Base-by-base conservation (phyloP, 1,284 basidiomycete genomes). In the Fistulinella cinereoalba region DNA sequence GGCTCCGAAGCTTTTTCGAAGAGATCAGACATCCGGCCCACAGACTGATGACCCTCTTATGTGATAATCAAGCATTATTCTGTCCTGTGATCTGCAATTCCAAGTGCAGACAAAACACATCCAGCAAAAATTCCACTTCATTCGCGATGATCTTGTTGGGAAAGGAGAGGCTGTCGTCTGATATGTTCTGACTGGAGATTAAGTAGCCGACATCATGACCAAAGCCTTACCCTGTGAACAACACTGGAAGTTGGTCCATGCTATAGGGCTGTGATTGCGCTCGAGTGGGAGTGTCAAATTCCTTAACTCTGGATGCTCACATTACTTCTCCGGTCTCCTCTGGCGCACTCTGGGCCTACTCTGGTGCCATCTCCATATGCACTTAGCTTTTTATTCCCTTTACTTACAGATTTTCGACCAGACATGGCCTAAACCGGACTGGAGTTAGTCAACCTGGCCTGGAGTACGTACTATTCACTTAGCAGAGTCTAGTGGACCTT, bases 91-190 rank as follows among this genome's bases (percentile, higher is more conserved):
- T 36, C 56, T 64, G 12, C 49, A 57, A 10, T 64, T 65, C 43
- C 67, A 67, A 37, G 57, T 61, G 4, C 44, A 65, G 5, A 71
- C 69, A 0, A 76, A 76, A 48, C 75, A 78, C 49, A 73, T 77
- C 7, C 46, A 51, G n/a, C 3, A 16, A 15, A 56, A 60, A n/a
- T 58, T 57, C 33, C 60, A 66, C 51, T 63, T 62, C 45, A 46
- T 67, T 41, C 48, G 57, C 29, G 62, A 68, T 53, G 57, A 60
- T 43, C 51, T 63, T 41, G 55, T 56, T 4, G 47, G 31, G 6
- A 57, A 50, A 21, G 51, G 50, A 31, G 44, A 61, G 25, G 56
- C 44, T 10, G 23, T 49, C 3, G 43, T 62, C 6, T 11, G 16
- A 1, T 61, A 58, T 40, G 34, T 59, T 22, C 27, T 53, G 2